These are phyloP conservation scores for Chlorella variabilis DNA, from an alignment of 163 green algal species.

Conservation along the genomic window DNA sequence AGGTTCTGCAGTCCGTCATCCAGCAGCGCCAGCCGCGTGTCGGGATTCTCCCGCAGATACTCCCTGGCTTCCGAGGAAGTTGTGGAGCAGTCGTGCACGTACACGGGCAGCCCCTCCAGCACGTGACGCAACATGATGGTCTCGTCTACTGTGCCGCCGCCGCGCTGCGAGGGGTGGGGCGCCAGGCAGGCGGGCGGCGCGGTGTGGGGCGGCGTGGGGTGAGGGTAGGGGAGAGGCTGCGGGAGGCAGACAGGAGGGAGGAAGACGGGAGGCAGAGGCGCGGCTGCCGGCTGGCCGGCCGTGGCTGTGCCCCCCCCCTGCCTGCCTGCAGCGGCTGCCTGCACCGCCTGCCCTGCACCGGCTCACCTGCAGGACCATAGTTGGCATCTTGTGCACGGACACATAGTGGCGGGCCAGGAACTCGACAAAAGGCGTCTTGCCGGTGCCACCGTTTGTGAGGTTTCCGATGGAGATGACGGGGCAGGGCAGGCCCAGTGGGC, in stretches of 20 bases:
- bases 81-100: constrained; percentile 2
- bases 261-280: too few relatives aligned
- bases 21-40: constrained; percentile 46
- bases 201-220: too few relatives aligned
- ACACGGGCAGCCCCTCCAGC: constrained; percentile 37
- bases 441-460: constrained; percentile 44
- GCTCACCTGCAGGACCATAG: constrained; percentile 45
- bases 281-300: too few relatives aligned
- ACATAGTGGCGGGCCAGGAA: constrained; percentile 50
- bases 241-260: too few relatives aligned
- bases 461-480: constrained; percentile 53
- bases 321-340: too few relatives aligned
- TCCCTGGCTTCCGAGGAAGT: background rate
- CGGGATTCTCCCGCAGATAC: constrained; percentile 40
- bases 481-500: constrained; percentile 32
- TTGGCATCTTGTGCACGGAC: constrained; percentile 33
- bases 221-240: too few relatives aligned
- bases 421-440: constrained; percentile 59
- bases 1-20: constrained; percentile 54
- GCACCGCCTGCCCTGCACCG: too few relatives aligned
- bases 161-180: constrained; percentile 3
- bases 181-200: too few relatives aligned
- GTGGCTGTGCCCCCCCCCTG: too few relatives aligned
- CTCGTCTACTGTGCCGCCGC: constrained; percentile 48
- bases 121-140: constrained; percentile 45